phyloP scores from a whole-genome alignment of 2,329 filamentous ascomycete species.

The Davidsoniella neocaledoniae region DNA sequence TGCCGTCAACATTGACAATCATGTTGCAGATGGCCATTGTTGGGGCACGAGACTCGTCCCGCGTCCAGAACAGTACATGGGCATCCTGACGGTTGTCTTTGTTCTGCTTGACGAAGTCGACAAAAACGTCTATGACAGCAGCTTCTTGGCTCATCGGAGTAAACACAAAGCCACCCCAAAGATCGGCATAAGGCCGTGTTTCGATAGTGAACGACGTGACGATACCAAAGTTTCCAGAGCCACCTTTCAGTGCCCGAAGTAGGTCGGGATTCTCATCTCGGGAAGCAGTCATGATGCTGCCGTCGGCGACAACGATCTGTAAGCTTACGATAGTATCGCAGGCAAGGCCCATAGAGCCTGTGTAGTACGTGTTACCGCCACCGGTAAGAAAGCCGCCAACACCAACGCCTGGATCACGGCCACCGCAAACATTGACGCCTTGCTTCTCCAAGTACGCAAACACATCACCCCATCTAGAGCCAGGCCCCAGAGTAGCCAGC shows the following conservation, averaged over 20 bases:
- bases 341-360: neutral
- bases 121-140: neutral
- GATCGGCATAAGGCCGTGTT: neutral
- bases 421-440: conserved; percentile 26
- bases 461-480: conserved; percentile 25
- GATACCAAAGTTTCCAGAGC: conserved; percentile 1
- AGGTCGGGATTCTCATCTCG: neutral
- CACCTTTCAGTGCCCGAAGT: neutral
- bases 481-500: conserved; percentile 24
- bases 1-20: neutral
- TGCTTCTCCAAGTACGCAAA: conserved; percentile 17
- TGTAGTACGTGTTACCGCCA: neutral
- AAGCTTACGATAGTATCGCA: neutral
- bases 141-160: neutral
- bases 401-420: neutral
- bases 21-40: neutral
- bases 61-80: neutral
- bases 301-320: neutral
- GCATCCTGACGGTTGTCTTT: neutral
- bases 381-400: neutral
- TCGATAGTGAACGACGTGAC: neutral
- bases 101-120: neutral
- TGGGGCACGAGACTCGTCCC: neutral
- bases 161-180: neutral
- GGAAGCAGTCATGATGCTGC: neutral